phyloP scores from a whole-genome alignment of 371 early-diverging fungal species.

The Rhizopus microsporus region DNA sequence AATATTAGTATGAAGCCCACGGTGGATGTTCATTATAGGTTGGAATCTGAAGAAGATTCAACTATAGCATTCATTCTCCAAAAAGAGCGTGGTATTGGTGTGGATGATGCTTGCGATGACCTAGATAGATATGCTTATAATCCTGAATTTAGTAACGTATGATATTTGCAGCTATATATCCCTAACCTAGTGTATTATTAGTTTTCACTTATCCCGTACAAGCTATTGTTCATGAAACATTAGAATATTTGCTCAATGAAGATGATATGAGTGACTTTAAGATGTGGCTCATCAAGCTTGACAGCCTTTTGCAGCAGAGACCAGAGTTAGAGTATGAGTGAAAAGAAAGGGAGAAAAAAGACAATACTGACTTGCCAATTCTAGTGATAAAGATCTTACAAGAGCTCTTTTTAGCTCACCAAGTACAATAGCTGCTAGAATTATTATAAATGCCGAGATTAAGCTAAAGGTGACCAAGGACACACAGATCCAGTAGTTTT shows the following conservation, averaged over 20 bases:
- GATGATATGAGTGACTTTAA: slow-evolving; percentile 7
- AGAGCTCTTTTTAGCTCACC: slow-evolving; percentile 14
- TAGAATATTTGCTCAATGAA: slow-evolving; percentile 24
- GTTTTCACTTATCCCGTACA: slow-evolving; percentile 22
- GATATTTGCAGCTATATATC: background rate
- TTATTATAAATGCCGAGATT: slow-evolving; percentile 16
- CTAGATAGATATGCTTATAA: slow-evolving; percentile 12
- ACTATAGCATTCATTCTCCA: slow-evolving; percentile 16
- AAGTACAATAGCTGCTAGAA: slow-evolving; percentile 15
- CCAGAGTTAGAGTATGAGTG: slow-evolving; percentile 1
- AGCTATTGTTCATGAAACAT: slow-evolving; percentile 15
- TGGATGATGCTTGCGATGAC: background rate
- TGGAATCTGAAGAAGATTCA: slow-evolving; percentile 12
- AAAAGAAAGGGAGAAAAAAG: background rate
- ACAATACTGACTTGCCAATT: too few species aligned
- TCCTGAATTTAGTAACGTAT: slow-evolving; percentile 19
- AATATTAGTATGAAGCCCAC: slow-evolving; percentile 18
- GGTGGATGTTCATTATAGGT: slow-evolving; percentile 21
- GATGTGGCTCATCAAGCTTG: slow-evolving; percentile 14
- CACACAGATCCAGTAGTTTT: too few species aligned
- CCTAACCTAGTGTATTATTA: slow-evolving; percentile 3
- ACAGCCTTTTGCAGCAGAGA: background rate
- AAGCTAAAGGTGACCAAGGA: slow-evolving; percentile 12
- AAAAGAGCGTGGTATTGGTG: slow-evolving; percentile 14
- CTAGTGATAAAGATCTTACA: slow-evolving; percentile 6